phyloP scores from a whole-genome alignment of 306 rosid genomes.

The Prunus padus region DNA sequence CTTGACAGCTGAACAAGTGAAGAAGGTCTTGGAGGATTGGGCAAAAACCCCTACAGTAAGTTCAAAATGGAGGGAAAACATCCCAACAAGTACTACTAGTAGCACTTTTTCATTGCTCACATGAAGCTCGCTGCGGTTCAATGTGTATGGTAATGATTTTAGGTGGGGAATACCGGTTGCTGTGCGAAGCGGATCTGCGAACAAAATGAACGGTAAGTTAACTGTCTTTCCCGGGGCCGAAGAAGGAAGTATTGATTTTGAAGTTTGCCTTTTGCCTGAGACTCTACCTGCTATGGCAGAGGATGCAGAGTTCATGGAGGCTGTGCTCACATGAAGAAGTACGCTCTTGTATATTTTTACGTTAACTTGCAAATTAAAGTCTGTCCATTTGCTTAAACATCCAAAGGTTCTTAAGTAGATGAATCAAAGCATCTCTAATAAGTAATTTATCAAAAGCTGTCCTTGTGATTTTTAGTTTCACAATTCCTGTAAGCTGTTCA shows the following conservation, averaged over 20 bases:
- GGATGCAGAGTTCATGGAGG: slow-evolving; percentile 27
- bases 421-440: no score
- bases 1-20: slow-evolving; percentile 12
- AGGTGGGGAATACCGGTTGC: slow-evolving; percentile 50
- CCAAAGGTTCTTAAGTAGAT: neutral
- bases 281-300: slow-evolving; percentile 27
- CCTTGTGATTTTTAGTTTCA: no score
- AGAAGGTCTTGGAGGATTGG: slow-evolving; percentile 21
- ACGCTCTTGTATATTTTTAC: neutral
- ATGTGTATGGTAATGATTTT: slow-evolving; percentile 45
- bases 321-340: neutral
- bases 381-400: neutral
- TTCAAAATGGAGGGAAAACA: neutral
- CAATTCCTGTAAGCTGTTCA: no score
- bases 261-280: slow-evolving; percentile 33
- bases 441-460: no score
- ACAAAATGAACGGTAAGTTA: slow-evolving; percentile 24
- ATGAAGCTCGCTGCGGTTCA: slow-evolving; percentile 41
- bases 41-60: slow-evolving; percentile 2
- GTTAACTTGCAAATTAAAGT: neutral
- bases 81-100: slow-evolving; percentile 22
- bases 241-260: slow-evolving; percentile 45
- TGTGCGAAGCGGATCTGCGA: slow-evolving; percentile 30
- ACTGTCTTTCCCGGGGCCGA: slow-evolving; percentile 31
- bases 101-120: neutral